These are phyloP conservation scores for Rhizopogon roseolus DNA, from an alignment of 768 basidiomycete species.

Conservation along the genomic window DNA sequence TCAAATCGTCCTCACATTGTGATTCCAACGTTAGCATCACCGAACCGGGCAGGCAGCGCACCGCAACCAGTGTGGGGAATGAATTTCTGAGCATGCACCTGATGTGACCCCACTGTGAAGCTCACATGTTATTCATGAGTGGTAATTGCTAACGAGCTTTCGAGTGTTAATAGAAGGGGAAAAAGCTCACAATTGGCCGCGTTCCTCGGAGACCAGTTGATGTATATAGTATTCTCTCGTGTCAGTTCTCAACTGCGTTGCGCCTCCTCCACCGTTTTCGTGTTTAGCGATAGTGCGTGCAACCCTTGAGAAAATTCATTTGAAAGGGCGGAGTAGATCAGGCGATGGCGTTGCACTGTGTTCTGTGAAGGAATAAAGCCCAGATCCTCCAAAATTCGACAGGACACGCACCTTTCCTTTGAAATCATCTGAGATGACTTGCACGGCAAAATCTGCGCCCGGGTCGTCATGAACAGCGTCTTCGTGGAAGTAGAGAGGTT, in stretches of 20 bases:
- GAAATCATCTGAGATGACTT: conserved; percentile 70
- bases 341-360: conserved; percentile 76
- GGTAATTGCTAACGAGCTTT: background rate
- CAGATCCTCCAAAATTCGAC: conserved; percentile 5
- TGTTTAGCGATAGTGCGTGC: conserved; percentile 73
- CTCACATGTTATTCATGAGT: conserved; percentile 1
- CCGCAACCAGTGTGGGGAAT: background rate
- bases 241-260: conserved; percentile 13
- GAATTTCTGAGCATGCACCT: background rate
- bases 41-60: background rate
- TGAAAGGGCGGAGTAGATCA: conserved; percentile 68
- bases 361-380: conserved; percentile 35
- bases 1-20: background rate
- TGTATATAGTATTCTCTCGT: background rate
- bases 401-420: conserved; percentile 56
- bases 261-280: conserved; percentile 59
- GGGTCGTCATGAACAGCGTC: conserved; percentile 12
- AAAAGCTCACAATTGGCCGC: background rate
- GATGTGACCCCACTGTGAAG: background rate
- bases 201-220: background rate
- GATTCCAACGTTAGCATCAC: background rate
- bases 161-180: background rate
- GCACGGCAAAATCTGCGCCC: conserved; percentile 66
- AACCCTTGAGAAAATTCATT: conserved; percentile 69
- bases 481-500: conserved; percentile 8